A percentile compares a stretch with the other conserved stretches of the same genome.
Conservation (phyloP, 176 grass and related monocot species). For the Triticum aestivum region DNA sequence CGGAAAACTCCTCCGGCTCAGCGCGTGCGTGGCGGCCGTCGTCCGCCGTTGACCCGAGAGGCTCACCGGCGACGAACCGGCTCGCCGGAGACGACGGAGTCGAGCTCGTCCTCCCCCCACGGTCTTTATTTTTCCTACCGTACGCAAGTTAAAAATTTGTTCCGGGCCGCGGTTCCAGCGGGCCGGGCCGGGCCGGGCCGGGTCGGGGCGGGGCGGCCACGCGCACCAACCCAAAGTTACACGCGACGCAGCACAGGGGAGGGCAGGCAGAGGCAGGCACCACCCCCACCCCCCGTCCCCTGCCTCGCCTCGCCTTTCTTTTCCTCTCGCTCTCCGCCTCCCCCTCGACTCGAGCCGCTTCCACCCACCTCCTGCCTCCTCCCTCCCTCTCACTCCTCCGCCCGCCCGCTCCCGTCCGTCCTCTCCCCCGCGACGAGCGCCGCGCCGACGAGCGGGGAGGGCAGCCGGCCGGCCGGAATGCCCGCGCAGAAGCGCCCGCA, state of each 20-base stretch:
- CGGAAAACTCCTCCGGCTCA: not conserved
- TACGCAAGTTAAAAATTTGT: not conserved
- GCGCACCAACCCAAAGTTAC: conserved; percentile 37
- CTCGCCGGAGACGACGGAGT: no score
- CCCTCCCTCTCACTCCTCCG: not conserved
- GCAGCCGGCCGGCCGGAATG: conserved; percentile 33
- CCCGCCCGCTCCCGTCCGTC: not conserved
- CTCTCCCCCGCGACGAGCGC: conserved; percentile 21
- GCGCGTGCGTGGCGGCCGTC: no score
- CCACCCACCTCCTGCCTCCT: conserved; percentile 35
- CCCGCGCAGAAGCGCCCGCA: conserved; percentile 63
- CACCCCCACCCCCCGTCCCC: not conserved
- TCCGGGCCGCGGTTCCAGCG: not conserved
- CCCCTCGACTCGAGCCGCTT: conserved; percentile 42
- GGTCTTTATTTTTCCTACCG: not conserved
- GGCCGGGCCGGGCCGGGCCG: not conserved
- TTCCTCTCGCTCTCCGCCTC: conserved; percentile 58
- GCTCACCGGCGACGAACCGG: no score
- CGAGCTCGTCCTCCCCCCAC: no score
- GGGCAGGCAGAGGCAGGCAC: conserved; percentile 5
- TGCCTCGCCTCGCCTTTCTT: conserved; percentile 14
- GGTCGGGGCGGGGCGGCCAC: not conserved
- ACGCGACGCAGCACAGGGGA: conserved; percentile 10
- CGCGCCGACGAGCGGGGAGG: not conserved
- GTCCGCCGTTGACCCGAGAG: not conserved